phyloP scores from a whole-genome alignment of 148 eudicot genomes.

The Chenopodium berlandieri region DNA sequence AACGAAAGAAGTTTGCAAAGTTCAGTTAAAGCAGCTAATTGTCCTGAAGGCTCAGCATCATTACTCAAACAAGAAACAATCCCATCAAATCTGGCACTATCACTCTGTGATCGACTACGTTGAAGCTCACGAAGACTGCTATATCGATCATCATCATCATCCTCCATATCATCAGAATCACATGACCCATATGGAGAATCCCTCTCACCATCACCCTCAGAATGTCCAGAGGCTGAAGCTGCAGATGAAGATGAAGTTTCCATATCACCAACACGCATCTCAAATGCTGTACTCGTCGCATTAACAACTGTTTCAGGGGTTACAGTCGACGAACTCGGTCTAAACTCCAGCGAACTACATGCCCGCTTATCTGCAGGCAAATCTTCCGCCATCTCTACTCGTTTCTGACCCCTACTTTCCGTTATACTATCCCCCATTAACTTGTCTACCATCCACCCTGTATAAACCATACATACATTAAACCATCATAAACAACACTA shows the following conservation, averaged over 20 bases:
- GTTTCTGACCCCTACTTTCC: slow-evolving; percentile 83
- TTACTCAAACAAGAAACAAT: slow-evolving; percentile 54
- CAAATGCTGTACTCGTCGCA: slow-evolving; percentile 29
- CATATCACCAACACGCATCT: slow-evolving; percentile 59
- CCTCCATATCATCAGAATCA: slow-evolving; percentile 78
- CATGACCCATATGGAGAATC: slow-evolving; percentile 74
- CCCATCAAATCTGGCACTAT: slow-evolving; percentile 49
- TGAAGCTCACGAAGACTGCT: slow-evolving; percentile 51
- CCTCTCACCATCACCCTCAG: slow-evolving; percentile 74
- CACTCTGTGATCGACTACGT: slow-evolving; percentile 42
- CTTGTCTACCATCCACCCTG: slow-evolving; percentile 15
- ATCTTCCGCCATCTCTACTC: slow-evolving; percentile 57
- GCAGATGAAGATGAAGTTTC: slow-evolving; percentile 70
- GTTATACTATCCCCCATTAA: slow-evolving; percentile 35
- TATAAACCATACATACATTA: neutral
- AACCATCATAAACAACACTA: neutral
- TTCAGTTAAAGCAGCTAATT: slow-evolving; percentile 69
- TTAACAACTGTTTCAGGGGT: slow-evolving; percentile 40
- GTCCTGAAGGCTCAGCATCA: slow-evolving; percentile 58
- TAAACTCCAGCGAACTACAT: slow-evolving; percentile 68
- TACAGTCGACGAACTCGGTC: slow-evolving; percentile 72
- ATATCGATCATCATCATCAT: slow-evolving; percentile 43
- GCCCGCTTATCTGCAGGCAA: slow-evolving; percentile 85
- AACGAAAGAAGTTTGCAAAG: slow-evolving; percentile 83
- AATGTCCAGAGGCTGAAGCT: slow-evolving; percentile 62